phyloP scores from a whole-genome alignment of 1,284 basidiomycete species.

The Ceratorhiza oryzae-sativae region DNA sequence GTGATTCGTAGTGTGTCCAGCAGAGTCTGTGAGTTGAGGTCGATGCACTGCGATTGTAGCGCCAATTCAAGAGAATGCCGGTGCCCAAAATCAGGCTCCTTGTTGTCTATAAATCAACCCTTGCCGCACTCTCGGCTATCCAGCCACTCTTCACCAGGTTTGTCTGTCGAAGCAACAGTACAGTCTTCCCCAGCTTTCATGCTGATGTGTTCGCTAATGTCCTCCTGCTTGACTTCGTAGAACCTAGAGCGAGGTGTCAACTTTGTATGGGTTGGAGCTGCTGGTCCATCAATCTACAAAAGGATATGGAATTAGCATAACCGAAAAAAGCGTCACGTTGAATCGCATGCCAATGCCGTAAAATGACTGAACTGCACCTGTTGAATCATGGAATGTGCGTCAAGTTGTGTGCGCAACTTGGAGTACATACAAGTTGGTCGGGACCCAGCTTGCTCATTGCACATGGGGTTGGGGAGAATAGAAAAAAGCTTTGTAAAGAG shows the following conservation, averaged over 20 bases:
- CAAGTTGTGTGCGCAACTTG: slow-evolving; percentile 1
- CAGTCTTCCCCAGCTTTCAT: neutral
- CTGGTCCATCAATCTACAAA: neutral
- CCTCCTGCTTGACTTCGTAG: neutral
- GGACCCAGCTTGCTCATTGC: slow-evolving; percentile 22
- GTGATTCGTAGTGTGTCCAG: neutral
- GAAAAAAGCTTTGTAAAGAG: slow-evolving; percentile 14
- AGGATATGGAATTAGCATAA: neutral
- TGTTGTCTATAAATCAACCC: too few relatives aligned
- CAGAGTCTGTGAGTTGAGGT: neutral
- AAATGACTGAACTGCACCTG: slow-evolving; percentile 22
- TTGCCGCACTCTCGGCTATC: neutral
- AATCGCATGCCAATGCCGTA: neutral
- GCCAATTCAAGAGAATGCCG: neutral
- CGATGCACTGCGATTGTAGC: neutral
- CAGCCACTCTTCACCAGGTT: neutral
- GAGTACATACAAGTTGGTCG: slow-evolving; percentile 12
- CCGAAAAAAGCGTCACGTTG: too few relatives aligned
- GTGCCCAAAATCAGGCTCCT: neutral
- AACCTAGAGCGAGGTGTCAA: neutral
- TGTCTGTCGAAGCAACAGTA: neutral
- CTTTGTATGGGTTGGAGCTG: neutral
- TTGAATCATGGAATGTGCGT: slow-evolving; percentile 28
- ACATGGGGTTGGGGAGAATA: slow-evolving; percentile 35
- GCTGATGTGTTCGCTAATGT: neutral